Conservation (phyloP, 179 eudicot genomes). For the Amaranthus tricolor region DNA sequence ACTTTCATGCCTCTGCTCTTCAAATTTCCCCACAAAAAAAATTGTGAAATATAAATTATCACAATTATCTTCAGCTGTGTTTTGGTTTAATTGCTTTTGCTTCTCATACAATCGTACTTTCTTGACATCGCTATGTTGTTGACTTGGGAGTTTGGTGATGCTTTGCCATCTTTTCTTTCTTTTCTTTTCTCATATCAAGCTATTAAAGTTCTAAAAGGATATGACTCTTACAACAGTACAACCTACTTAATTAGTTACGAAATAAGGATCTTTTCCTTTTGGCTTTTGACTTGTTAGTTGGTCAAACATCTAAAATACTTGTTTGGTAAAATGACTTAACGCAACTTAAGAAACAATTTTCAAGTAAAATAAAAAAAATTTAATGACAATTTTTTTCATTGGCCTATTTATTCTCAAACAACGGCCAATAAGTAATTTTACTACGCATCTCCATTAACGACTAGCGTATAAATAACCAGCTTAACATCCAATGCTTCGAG, state of each 20-base stretch:
- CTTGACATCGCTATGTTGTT: background rate
- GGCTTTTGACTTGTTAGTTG: background rate
- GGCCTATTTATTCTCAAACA: too few relatives aligned
- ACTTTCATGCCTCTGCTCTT: background rate
- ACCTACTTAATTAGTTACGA: background rate
- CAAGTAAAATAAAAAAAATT: too few relatives aligned
- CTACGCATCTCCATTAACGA: too few relatives aligned
- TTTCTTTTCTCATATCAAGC: too few relatives aligned
- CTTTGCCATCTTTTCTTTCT: background rate
- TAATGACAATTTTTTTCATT: too few relatives aligned
- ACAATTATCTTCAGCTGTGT: background rate
- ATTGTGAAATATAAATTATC: background rate
- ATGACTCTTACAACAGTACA: background rate
- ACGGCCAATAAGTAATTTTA: too few relatives aligned
- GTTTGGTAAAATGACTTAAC: too few relatives aligned
- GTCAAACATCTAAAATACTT: too few relatives aligned
- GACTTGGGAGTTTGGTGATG: background rate
- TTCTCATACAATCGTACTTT: background rate
- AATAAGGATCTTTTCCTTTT: background rate
- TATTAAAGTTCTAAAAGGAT: too few relatives aligned
- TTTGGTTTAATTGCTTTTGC: background rate
- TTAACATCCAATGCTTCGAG: too few relatives aligned
- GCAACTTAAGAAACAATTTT: too few relatives aligned
- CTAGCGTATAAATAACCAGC: too few relatives aligned
- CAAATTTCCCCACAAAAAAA: background rate